Conservation (phyloP, 2,329 filamentous ascomycete genomes). For the Trichoderma hamatum region DNA sequence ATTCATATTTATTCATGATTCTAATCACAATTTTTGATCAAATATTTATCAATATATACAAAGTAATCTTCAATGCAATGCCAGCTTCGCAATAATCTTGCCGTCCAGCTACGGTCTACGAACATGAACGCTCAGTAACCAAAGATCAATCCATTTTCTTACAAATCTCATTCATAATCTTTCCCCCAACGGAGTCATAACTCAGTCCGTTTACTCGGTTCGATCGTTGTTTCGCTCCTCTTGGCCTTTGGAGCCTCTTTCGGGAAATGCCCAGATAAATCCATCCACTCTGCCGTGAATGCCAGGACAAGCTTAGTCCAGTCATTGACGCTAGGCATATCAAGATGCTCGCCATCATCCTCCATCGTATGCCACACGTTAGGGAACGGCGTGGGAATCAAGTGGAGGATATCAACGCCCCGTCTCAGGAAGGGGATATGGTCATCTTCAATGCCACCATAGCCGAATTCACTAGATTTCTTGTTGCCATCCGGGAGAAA, state of each 20-base stretch:
- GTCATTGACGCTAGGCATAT: constrained; percentile 77
- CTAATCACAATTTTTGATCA: neutral
- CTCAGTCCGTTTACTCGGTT: constrained; percentile 40
- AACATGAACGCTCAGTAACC: neutral
- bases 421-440: constrained; percentile 87
- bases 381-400: constrained; percentile 86
- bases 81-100: neutral
- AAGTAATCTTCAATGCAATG: neutral
- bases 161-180: neutral
- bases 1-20: neutral
- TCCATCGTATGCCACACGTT: constrained; percentile 81
- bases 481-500: constrained; percentile 72
- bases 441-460: constrained; percentile 73
- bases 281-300: constrained; percentile 92
- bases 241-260: constrained; percentile 34
- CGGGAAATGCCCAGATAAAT: constrained; percentile 56
- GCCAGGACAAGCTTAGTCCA: constrained; percentile 84
- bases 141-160: neutral
- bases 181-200: constrained; percentile 30
- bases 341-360: constrained; percentile 83
- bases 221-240: constrained; percentile 34
- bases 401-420: constrained; percentile 84
- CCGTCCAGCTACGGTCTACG: neutral
- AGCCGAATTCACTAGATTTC: constrained; percentile 49
- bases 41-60: constrained; percentile 8